Evolutionary conservation across 2,329 filamentous ascomycete genomes (phyloP).

Genomic region (Arthrocladium fulminans): DNA sequence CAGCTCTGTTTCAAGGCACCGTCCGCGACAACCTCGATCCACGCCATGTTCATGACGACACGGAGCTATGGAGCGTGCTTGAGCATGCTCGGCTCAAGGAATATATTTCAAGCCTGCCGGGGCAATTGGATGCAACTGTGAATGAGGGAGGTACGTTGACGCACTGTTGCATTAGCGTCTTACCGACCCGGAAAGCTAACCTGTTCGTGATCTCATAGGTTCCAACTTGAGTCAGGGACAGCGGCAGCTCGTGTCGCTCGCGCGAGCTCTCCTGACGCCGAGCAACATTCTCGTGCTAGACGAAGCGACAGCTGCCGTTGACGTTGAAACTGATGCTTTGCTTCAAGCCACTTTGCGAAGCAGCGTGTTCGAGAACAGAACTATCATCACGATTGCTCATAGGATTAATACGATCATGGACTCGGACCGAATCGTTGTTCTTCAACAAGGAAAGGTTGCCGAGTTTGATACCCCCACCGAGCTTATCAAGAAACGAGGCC

Average conservation of each 20-base stretch:
- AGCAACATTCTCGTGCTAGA: conserved; percentile 96
- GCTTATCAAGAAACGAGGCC: conserved; percentile 63
- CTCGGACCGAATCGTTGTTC: conserved; percentile 81
- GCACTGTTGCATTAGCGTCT: conserved; percentile 11
- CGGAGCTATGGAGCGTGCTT: conserved; percentile 90
- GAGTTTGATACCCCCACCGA: conserved; percentile 85
- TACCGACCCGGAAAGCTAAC: background rate
- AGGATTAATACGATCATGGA: conserved; percentile 94
- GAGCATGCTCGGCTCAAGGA: conserved; percentile 92
- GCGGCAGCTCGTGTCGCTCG: conserved; percentile 84
- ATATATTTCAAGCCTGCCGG: conserved; percentile 75
- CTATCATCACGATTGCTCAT: conserved; percentile 97
- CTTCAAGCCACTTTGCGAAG: conserved; percentile 56
- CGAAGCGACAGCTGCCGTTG: conserved; percentile 80
- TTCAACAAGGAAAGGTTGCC: conserved; percentile 79
- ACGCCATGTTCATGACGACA: conserved; percentile 89
- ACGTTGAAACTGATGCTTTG: conserved; percentile 59
- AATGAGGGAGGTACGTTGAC: conserved; percentile 76
- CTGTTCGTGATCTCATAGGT: conserved; percentile 42
- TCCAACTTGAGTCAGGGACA: conserved; percentile 95
- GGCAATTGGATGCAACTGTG: conserved; percentile 80
- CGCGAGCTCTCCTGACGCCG: conserved; percentile 84
- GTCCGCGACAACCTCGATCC: conserved; percentile 94
- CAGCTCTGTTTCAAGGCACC: conserved; percentile 86
- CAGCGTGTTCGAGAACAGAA: conserved; percentile 73